Percentiles rank a stretch among this genome's conserved stretches.
Evolutionary conservation across 495 filamentous ascomycete species (phyloP).

Genomic region (Penicillium turbatum): DNA sequence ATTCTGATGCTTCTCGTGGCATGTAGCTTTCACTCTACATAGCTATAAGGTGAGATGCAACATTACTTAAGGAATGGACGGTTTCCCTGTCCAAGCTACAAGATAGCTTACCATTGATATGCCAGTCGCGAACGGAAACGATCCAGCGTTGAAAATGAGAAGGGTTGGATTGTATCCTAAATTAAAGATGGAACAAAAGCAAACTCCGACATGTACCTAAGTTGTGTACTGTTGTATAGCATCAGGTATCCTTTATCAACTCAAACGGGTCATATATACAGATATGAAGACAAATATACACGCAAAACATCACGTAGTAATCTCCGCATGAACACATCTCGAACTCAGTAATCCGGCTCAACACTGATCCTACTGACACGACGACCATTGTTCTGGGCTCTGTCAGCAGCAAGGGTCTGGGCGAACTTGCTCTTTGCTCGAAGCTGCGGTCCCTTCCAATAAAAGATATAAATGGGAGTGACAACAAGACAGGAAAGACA

Average conservation of each 20-base stretch:
- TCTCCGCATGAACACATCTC: neutral
- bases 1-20: no score
- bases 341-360: slow-evolving; percentile 2
- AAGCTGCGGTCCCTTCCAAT: slow-evolving; percentile 46
- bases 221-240: no score
- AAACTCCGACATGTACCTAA: no score
- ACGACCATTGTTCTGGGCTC: slow-evolving; percentile 26
- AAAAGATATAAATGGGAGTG: slow-evolving; percentile 48
- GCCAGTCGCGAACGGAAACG: no score
- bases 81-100: no score
- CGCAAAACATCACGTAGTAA: neutral
- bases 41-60: no score
- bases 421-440: slow-evolving; percentile 46
- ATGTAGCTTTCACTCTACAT: no score
- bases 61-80: no score
- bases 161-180: no score
- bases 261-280: slow-evolving; percentile 7
- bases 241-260: neutral
- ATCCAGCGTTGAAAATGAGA: no score
- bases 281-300: neutral
- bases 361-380: slow-evolving; percentile 21
- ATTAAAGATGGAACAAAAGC: no score
- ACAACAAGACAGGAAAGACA: slow-evolving; percentile 43
- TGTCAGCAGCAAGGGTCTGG: slow-evolving; percentile 27
- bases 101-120: no score